Base-by-base conservation (phyloP, 768 basidiomycete genomes). In the Hygrocybe coccinea region DNA sequence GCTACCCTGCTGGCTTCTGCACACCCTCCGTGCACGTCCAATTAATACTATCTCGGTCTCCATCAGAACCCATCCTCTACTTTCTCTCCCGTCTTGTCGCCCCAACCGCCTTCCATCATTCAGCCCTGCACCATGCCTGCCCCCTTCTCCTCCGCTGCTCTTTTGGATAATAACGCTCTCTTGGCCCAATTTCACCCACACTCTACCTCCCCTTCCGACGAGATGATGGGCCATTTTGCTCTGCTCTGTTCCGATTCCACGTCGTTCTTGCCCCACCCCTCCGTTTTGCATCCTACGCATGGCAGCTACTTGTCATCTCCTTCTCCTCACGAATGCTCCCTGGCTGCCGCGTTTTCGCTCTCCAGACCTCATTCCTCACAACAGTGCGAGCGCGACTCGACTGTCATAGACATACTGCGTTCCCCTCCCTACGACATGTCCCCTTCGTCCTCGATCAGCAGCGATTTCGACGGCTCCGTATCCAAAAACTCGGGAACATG, bases 391-490 rank as follows among this genome's bases (percentile, higher is more conserved):
- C 29, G 8, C 3, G 29, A 29, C 29, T 29, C 29, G 29, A 3
- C 29, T 29, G 29, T 29, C 8, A 8, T n/a, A n/a, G n/a, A n/a
- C n/a, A n/a, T n/a, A n/a, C n/a, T 29, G 29, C 29, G 29, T 3
- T 4, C 3, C 8, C 8, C 29, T 29, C 29, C 29, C 29, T 29
- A 29, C 29, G 29, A 29, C 50, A 55, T 63, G 15, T 75, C 61
- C 64, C 8, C 39, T 11, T 11, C 52, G 25, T 41, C 41, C 29
- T 72, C 71, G 11, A 48, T 69, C 50, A 68, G 67, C 60, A 68
- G 69, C 52, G 68, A 69, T 25, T 60, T 52, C 34, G 24, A 22
- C 37, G 12, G 36, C 45, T 12, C 10, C 19, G n/a, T 33, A 0
- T 61, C 68, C 10, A 44, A 54, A 10, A 37, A 50, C 14, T 14